A percentile compares a stretch with the other conserved stretches of the same genome.
These are phyloP conservation scores for Podaxis sp. DNA, from an alignment of 768 basidiomycete species.

Conservation along the genomic window DNA sequence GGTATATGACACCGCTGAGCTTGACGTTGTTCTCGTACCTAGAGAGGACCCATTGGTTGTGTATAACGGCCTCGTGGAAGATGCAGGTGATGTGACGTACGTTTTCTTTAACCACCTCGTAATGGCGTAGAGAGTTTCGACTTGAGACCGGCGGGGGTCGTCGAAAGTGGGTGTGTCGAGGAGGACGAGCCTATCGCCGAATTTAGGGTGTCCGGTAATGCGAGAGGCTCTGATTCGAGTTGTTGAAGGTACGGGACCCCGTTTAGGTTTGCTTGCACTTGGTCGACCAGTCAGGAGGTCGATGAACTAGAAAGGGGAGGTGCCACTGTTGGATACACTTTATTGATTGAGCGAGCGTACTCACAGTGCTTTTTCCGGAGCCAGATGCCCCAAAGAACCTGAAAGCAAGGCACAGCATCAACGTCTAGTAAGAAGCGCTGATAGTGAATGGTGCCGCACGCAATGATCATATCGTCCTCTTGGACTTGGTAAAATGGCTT, in stretches of 20 bases:
- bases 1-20: constrained; percentile 16
- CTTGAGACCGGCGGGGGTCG: constrained; percentile 29
- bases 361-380: constrained; percentile 25
- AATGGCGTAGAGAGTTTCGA: constrained; percentile 16
- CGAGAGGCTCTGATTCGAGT: constrained; percentile 30
- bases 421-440: too few species aligned
- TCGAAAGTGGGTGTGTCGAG: constrained; percentile 39
- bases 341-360: neutral
- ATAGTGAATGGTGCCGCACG: constrained; percentile 14
- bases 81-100: constrained; percentile 1
- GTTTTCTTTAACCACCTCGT: constrained; percentile 17
- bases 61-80: neutral
- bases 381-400: constrained; percentile 28
- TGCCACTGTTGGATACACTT: neutral
- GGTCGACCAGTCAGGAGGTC: constrained; percentile 21
- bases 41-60: neutral
- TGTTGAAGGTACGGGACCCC: constrained; percentile 36
- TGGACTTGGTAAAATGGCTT: neutral
- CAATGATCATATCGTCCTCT: constrained; percentile 25
- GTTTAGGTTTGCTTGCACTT: constrained; percentile 17
- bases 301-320: constrained; percentile 22
- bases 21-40: constrained; percentile 3
- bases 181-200: constrained; percentile 27
- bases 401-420: neutral
- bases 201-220: constrained; percentile 20